A percentile compares a stretch with the other conserved stretches of the same genome.
Evolutionary conservation across 1,284 basidiomycete species (phyloP).

Genomic region (Naganishia sp.): DNA sequence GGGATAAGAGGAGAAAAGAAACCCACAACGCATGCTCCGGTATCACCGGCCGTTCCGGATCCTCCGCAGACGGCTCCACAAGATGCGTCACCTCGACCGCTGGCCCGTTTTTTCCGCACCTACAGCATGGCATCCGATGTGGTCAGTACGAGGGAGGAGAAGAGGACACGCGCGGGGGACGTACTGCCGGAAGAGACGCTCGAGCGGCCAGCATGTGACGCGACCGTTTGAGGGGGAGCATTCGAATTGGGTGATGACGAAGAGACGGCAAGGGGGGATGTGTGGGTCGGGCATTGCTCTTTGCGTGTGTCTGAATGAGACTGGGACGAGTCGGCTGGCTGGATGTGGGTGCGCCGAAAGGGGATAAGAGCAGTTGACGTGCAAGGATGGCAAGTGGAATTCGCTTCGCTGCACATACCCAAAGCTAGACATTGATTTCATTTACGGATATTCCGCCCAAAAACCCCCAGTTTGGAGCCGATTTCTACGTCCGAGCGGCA

Average conservation of each 20-base stretch:
- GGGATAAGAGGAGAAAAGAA: too few relatives aligned
- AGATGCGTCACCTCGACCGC: conserved; percentile 32
- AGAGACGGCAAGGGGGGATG: conserved; percentile 36
- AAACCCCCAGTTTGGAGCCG: not conserved
- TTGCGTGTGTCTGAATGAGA: not conserved
- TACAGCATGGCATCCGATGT: not conserved
- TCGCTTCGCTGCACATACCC: too few relatives aligned
- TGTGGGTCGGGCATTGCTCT: not conserved
- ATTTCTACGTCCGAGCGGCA: not conserved
- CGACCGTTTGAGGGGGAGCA: conserved; percentile 40
- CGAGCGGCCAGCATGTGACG: conserved; percentile 46
- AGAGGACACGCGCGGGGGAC: conserved; percentile 17
- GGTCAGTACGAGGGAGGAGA: too few relatives aligned
- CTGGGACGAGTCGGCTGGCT: too few relatives aligned
- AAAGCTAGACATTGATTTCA: too few relatives aligned
- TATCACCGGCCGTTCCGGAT: conserved; percentile 21
- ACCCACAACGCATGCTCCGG: conserved; percentile 27
- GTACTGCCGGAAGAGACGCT: conserved; percentile 47
- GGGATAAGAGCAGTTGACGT: too few relatives aligned
- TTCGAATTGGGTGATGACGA: conserved; percentile 44
- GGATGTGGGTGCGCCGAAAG: too few relatives aligned
- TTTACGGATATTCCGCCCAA: too few relatives aligned
- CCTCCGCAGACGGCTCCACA: conserved; percentile 13
- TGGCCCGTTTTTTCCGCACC: conserved; percentile 30
- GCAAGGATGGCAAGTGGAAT: too few relatives aligned